Conservation (phyloP, 2,329 filamentous ascomycete species). For the Didymella keratinophila region DNA sequence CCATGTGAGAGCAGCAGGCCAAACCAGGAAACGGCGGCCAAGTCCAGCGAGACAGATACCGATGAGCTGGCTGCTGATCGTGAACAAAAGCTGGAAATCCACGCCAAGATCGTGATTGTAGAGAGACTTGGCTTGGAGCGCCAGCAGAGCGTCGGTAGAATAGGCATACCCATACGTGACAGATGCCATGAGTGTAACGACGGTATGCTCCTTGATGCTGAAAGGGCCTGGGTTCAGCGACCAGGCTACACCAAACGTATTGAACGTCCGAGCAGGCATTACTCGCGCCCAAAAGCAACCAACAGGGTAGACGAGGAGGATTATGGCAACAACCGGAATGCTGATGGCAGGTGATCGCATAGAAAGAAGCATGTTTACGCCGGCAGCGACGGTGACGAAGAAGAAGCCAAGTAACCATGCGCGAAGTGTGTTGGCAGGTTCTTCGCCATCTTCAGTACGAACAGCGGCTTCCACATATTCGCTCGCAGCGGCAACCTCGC, state of each 20-base stretch:
- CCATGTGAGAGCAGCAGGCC: conserved; percentile 13
- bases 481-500: conserved; percentile 1
- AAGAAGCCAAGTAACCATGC: conserved; percentile 43
- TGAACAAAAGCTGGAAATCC: conserved; percentile 32
- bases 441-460: conserved; percentile 12
- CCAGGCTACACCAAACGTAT: conserved; percentile 62
- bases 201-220: conserved; percentile 69
- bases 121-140: conserved; percentile 66
- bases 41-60: conserved; percentile 14
- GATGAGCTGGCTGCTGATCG: conserved; percentile 13
- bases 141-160: conserved; percentile 74
- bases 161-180: conserved; percentile 66
- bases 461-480: conserved; percentile 13
- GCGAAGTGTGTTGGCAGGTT: conserved; percentile 42
- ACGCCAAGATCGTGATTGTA: conserved; percentile 67
- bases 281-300: conserved; percentile 64
- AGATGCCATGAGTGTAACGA: conserved; percentile 71
- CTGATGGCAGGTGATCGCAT: conserved; percentile 42
- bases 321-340: conserved; percentile 41
- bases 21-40: conserved; percentile 10
- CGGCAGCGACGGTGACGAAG: conserved; percentile 35
- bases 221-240: conserved; percentile 66
- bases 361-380: conserved; percentile 43
- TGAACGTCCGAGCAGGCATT: conserved; percentile 63
- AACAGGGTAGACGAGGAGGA: conserved; percentile 51